Conservation (phyloP, 805 yeast species). For the Scheffersomyces amazonensis region DNA sequence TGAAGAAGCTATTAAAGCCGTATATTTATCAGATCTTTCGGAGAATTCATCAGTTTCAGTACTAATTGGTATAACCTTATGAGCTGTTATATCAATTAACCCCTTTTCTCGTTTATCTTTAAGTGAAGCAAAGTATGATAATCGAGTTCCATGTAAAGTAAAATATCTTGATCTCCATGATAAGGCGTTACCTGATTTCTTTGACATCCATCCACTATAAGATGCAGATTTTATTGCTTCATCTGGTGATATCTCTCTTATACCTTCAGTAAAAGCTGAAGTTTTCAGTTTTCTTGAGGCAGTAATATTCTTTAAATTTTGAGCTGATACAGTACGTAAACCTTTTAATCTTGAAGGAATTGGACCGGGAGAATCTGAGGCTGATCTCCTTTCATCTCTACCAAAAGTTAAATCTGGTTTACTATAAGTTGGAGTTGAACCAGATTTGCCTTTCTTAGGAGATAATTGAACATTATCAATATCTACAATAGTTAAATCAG, state of each 20-base stretch:
- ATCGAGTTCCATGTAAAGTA: slow-evolving; percentile 86
- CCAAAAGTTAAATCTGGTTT: slow-evolving; percentile 4
- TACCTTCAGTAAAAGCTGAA: slow-evolving; percentile 85
- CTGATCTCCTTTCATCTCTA: slow-evolving; percentile 23
- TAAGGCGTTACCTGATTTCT: slow-evolving; percentile 74
- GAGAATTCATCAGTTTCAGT: slow-evolving; percentile 41
- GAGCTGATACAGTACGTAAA: slow-evolving; percentile 52
- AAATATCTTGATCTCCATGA: slow-evolving; percentile 89
- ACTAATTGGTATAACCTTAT: slow-evolving; percentile 73
- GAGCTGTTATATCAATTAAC: slow-evolving; percentile 92
- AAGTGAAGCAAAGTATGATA: slow-evolving; percentile 79
- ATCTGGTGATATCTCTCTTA: slow-evolving; percentile 68
- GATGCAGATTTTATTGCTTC: slow-evolving; percentile 76
- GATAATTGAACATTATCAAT: slow-evolving; percentile 31
- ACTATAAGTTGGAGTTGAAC: slow-evolving; percentile 17
- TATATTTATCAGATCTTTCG: slow-evolving; percentile 69
- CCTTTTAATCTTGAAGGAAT: slow-evolving; percentile 47
- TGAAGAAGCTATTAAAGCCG: slow-evolving; percentile 86
- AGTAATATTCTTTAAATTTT: slow-evolving; percentile 44
- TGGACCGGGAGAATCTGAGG: slow-evolving; percentile 34
- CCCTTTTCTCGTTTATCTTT: slow-evolving; percentile 87
- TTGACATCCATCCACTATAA: slow-evolving; percentile 93
- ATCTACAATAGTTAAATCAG: slow-evolving; percentile 14
- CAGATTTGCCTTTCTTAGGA: slow-evolving; percentile 31
- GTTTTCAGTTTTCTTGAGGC: slow-evolving; percentile 61